A percentile compares a stretch with the other conserved stretches of the same genome.
Evolutionary conservation across 768 basidiomycete species (phyloP).

Genomic region (Candolleomyces eurysporus): DNA sequence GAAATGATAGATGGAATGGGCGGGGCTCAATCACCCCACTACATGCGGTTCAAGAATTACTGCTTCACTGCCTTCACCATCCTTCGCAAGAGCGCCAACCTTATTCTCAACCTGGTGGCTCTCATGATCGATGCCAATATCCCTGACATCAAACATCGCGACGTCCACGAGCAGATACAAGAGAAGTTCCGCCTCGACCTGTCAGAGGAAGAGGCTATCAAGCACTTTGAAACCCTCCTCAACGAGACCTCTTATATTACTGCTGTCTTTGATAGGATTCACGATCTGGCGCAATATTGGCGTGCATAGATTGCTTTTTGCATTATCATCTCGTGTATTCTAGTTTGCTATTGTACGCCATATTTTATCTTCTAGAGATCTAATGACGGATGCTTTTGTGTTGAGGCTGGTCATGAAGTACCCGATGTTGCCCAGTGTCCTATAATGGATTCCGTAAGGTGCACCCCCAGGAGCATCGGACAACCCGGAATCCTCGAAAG

Average conservation of each 20-base stretch:
- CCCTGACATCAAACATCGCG: constrained; percentile 92
- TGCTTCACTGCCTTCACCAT: constrained; percentile 98
- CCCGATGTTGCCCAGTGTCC: constrained; percentile 89
- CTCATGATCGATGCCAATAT: constrained; percentile 98
- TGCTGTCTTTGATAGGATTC: constrained; percentile 90
- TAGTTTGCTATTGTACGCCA: constrained; percentile 33
- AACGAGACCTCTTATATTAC: constrained; percentile 96
- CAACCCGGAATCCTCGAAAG: constrained; percentile 20
- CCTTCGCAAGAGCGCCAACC: constrained; percentile 93
- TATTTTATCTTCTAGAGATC: constrained; percentile 62
- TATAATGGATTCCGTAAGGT: constrained; percentile 73
- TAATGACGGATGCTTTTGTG: constrained; percentile 51
- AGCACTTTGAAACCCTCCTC: constrained; percentile 89
- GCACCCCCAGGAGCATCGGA: constrained; percentile 51
- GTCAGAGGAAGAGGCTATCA: constrained; percentile 95
- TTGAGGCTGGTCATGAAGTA: constrained; percentile 92
- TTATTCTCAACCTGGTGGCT: constrained; percentile 93
- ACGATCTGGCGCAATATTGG: constrained; percentile 89
- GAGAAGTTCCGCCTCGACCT: constrained; percentile 96
- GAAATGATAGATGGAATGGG: constrained; percentile 99
- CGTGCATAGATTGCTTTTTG: constrained; percentile 48
- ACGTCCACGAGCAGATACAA: constrained; percentile 86
- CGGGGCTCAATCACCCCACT: constrained; percentile 93
- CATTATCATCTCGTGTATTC: constrained; percentile 2
- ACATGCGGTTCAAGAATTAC: constrained; percentile 92